Evolutionary conservation across 2,329 filamentous ascomycete species (phyloP).

Genomic region (Alternaria ethzedia): DNA sequence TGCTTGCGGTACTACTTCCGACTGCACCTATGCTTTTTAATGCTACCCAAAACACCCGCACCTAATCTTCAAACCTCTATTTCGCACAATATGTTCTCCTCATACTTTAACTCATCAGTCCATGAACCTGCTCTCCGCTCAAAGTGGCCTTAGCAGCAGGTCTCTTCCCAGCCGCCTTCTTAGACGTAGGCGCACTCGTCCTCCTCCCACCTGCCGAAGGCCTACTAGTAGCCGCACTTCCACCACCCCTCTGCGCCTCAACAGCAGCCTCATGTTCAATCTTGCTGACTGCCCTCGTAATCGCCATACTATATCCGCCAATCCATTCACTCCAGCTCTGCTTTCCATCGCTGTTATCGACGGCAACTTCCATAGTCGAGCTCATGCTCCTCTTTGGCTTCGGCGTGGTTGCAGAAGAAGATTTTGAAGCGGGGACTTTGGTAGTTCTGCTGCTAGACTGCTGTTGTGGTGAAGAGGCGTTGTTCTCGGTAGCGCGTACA

Average conservation of each 20-base stretch:
- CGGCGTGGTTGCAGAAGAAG: background rate
- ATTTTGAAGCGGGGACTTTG: background rate
- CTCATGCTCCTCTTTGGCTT: slow-evolving; percentile 13
- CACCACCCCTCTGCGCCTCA: slow-evolving; percentile 29
- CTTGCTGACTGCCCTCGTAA: slow-evolving; percentile 43
- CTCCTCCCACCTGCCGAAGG: slow-evolving; percentile 1
- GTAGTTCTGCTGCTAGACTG: background rate
- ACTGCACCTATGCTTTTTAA: background rate
- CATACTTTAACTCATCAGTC: slow-evolving; percentile 27
- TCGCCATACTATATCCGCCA: slow-evolving; percentile 47
- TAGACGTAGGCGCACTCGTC: slow-evolving; percentile 7
- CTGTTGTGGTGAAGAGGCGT: background rate
- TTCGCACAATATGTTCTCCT: background rate
- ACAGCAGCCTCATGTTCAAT: slow-evolving; percentile 47
- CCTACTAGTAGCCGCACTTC: background rate
- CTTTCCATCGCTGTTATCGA: slow-evolving; percentile 22
- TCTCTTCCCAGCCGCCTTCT: slow-evolving; percentile 18
- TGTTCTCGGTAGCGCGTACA: slow-evolving; percentile 9
- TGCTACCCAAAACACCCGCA: background rate
- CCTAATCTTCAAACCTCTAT: background rate
- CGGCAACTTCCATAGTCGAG: slow-evolving; percentile 23
- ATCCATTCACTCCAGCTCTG: slow-evolving; percentile 49
- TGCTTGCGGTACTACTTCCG: background rate
- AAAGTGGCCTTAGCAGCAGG: slow-evolving; percentile 26
- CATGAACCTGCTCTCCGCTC: slow-evolving; percentile 36